phyloP scores from a whole-genome alignment of 2,329 filamentous ascomycete genomes.

The Akanthomyces lecanii region DNA sequence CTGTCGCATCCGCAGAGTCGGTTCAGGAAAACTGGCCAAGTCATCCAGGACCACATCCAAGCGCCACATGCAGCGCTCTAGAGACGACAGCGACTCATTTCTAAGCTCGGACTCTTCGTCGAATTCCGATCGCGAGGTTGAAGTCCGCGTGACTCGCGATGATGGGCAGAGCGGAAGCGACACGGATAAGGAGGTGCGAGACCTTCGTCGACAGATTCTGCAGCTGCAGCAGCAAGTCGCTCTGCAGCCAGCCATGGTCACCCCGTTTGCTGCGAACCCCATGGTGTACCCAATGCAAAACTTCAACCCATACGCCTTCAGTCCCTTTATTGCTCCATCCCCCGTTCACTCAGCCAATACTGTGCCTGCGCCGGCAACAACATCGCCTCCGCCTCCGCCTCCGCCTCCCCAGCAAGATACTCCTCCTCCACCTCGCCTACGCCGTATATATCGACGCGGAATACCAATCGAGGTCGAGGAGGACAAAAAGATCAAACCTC shows the following conservation, averaged over 20 bases:
- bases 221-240: constrained; percentile 27
- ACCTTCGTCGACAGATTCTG: constrained; percentile 28
- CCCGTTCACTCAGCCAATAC: background rate
- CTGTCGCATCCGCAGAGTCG: constrained; percentile 3
- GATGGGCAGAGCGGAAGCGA: constrained; percentile 20
- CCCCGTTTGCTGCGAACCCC: background rate
- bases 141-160: constrained; percentile 17
- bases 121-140: constrained; percentile 21
- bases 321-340: background rate
- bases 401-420: constrained; percentile 3
- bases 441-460: background rate
- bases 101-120: constrained; percentile 25
- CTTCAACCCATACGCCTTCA: background rate
- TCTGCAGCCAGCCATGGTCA: constrained; percentile 20
- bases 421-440: background rate
- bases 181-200: constrained; percentile 13
- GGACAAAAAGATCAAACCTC: constrained; percentile 21
- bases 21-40: constrained; percentile 3
- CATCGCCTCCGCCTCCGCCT: constrained; percentile 1
- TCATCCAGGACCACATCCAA: background rate
- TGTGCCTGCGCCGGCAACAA: background rate
- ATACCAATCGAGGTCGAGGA: constrained; percentile 16
- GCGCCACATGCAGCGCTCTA: background rate
- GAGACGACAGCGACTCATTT: constrained; percentile 22
- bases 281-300: background rate